Base-by-base conservation (phyloP, 2,329 filamentous ascomycete species). In the Ilyonectria sp. region DNA sequence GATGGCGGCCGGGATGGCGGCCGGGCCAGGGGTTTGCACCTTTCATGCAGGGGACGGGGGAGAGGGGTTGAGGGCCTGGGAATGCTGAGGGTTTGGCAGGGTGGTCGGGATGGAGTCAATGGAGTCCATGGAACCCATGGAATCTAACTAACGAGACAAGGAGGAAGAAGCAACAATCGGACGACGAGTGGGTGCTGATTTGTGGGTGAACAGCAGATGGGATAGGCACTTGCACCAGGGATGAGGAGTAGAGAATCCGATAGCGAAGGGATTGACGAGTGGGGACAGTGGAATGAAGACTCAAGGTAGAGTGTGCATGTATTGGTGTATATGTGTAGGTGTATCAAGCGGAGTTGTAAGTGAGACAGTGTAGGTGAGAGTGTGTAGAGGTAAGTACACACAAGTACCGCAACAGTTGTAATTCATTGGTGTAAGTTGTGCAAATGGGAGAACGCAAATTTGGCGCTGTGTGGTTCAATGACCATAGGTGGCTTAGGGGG, bases 141-240 rank as follows among this genome's bases (percentile, higher is more conserved):
- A 35, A 29, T 19, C 33, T 33, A 46, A 37, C 44, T 3, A 33
- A 15, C 44, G 44, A 10, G 26, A 21, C 29, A 26, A 21, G 40
- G 40, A 26, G 13, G 49, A 53, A 13, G 10, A 53, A 35, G 31
- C 43, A 40, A n/a, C 10, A 23, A 71, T 69, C 57, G 59, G 63
- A 59, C 60, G 69, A 69, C 33, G 64, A 63, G 67, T 67, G 67
- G 69, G 59, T 65, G 61, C 50, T 55, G 21, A 50, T 57, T 61
- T 60, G 52, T 68, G 64, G 67, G 52, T 43, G 57, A 69, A 60
- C 63, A 67, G 63, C 56, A 70, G 60, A 58, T 49, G 58, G 26
- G n/a, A 67, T 44, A 63, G 56, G 53, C 54, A 58, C 53, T 63
- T 62, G 59, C 52, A 37, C 26, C 43, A 63, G 37, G 35, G 65